Conservation (phyloP, 768 basidiomycete species). For the Lactifluus echinatus region DNA sequence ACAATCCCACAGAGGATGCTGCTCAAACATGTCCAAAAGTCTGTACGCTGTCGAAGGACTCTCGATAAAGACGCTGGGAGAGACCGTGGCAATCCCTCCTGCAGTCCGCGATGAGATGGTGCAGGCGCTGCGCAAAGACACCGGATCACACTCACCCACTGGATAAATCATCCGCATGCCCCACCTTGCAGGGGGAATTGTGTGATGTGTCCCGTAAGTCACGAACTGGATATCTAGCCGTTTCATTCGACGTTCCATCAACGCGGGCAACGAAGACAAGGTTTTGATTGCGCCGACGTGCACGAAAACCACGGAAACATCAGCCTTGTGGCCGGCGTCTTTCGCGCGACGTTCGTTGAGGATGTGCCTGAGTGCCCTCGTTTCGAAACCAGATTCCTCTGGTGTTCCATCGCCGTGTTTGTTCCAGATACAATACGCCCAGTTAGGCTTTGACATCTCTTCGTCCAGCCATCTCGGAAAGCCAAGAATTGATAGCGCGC, state of each 20-base stretch:
- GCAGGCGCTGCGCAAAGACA: neutral
- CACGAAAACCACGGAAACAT: slow-evolving; percentile 51
- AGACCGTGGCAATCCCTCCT: slow-evolving; percentile 74
- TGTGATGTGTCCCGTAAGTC: slow-evolving; percentile 58
- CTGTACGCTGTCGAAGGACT: slow-evolving; percentile 42
- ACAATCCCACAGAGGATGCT: slow-evolving; percentile 60
- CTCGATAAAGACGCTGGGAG: slow-evolving; percentile 47
- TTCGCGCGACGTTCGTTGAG: slow-evolving; percentile 12
- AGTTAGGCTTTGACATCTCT: neutral
- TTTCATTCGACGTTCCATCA: slow-evolving; percentile 40
- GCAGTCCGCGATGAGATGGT: neutral
- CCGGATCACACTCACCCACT: slow-evolving; percentile 38
- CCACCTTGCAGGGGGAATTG: slow-evolving; percentile 44
- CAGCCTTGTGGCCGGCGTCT: slow-evolving; percentile 23
- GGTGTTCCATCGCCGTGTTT: slow-evolving; percentile 10
- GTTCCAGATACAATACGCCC: slow-evolving; percentile 17
- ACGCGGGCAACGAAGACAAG: slow-evolving; percentile 40
- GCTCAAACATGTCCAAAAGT: slow-evolving; percentile 41
- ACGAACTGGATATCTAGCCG: slow-evolving; percentile 47
- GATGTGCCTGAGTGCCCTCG: slow-evolving; percentile 2
- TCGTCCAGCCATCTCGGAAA: slow-evolving; percentile 16
- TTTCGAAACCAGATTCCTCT: slow-evolving; percentile 4
- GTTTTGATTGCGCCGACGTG: slow-evolving; percentile 48
- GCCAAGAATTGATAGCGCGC: slow-evolving; percentile 12
- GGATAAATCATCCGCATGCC: slow-evolving; percentile 61